phyloP scores from a whole-genome alignment of 352 stramenopile species.

The Phytophthora brassicae region DNA sequence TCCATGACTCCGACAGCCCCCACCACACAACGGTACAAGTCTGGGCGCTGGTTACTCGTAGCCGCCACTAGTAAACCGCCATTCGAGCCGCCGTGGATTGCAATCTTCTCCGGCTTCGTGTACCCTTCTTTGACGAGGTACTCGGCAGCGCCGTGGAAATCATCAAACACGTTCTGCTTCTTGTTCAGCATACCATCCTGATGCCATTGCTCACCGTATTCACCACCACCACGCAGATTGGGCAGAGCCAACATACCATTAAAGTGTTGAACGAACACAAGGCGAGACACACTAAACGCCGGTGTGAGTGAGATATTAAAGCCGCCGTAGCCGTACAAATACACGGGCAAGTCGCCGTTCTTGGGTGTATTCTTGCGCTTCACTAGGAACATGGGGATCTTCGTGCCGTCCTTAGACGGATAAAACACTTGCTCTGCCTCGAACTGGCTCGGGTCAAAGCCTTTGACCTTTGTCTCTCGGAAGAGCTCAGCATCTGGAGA shows the following conservation, averaged over 20 bases:
- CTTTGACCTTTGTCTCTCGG: slow-evolving; percentile 81
- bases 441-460: slow-evolving; percentile 78
- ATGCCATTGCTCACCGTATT: slow-evolving; percentile 92
- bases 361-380: slow-evolving; percentile 73
- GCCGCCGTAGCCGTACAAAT: slow-evolving; percentile 94
- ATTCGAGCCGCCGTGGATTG: slow-evolving; percentile 92
- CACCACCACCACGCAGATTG: slow-evolving; percentile 93
- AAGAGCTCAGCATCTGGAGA: slow-evolving; percentile 52
- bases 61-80: slow-evolving; percentile 94
- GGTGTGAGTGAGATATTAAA: slow-evolving; percentile 96
- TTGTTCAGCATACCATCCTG: slow-evolving; percentile 93
- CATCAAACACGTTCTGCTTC: slow-evolving; percentile 94
- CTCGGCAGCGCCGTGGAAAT: slow-evolving; percentile 94
- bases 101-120: slow-evolving; percentile 89
- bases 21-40: slow-evolving; percentile 93
- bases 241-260: slow-evolving; percentile 91
- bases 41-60: slow-evolving; percentile 85
- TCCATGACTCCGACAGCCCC: slow-evolving; percentile 94
- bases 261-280: slow-evolving; percentile 91
- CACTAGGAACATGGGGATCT: slow-evolving; percentile 96
- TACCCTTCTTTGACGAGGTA: slow-evolving; percentile 90
- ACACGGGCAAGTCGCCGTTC: slow-evolving; percentile 88
- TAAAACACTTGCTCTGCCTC: slow-evolving; percentile 88
- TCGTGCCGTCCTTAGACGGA: slow-evolving; percentile 92
- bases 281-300: slow-evolving; percentile 83